Conservation (phyloP, 805 yeast species). For the Suhomyces canberraensis region DNA sequence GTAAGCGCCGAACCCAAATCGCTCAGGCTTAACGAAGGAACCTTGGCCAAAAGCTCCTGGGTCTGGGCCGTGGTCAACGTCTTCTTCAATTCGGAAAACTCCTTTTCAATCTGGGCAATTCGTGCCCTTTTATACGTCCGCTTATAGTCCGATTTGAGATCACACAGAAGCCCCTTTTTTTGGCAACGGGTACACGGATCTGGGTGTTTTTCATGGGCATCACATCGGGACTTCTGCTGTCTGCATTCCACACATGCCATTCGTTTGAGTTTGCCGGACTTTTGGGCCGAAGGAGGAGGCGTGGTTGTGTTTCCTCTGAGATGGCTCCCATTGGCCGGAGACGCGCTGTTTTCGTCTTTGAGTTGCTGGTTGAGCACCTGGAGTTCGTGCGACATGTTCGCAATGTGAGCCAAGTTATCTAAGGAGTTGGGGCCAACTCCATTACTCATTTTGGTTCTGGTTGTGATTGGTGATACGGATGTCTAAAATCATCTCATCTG, state of each 20-base stretch:
- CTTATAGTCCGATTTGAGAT: slow-evolving; percentile 76
- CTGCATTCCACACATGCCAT: slow-evolving; percentile 96
- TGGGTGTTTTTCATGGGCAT: slow-evolving; percentile 74
- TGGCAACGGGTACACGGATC: slow-evolving; percentile 79
- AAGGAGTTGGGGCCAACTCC: slow-evolving; percentile 25
- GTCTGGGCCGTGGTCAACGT: slow-evolving; percentile 40
- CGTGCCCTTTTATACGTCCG: slow-evolving; percentile 86
- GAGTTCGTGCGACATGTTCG: slow-evolving; percentile 43
- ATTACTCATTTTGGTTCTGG: slow-evolving; percentile 9
- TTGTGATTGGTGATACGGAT: background rate
- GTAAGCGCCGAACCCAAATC: background rate
- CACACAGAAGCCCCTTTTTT: slow-evolving; percentile 67
- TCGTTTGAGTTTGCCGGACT: slow-evolving; percentile 38
- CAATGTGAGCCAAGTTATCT: slow-evolving; percentile 41
- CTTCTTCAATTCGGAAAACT: slow-evolving; percentile 65
- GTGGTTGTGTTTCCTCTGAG: slow-evolving; percentile 1
- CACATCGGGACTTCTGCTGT: slow-evolving; percentile 91
- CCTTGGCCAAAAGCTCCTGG: slow-evolving; percentile 25
- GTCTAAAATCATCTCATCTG: background rate
- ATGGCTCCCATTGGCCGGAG: slow-evolving; percentile 6
- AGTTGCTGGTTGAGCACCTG: slow-evolving; percentile 27
- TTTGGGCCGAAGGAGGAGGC: slow-evolving; percentile 9
- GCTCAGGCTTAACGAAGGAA: slow-evolving; percentile 17
- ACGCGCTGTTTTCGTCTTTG: slow-evolving; percentile 7
- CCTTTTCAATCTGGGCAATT: slow-evolving; percentile 79